A percentile compares a stretch with the other conserved stretches of the same genome.
Conservation (phyloP, 1,284 basidiomycete genomes). For the Fomes fomentarius region DNA sequence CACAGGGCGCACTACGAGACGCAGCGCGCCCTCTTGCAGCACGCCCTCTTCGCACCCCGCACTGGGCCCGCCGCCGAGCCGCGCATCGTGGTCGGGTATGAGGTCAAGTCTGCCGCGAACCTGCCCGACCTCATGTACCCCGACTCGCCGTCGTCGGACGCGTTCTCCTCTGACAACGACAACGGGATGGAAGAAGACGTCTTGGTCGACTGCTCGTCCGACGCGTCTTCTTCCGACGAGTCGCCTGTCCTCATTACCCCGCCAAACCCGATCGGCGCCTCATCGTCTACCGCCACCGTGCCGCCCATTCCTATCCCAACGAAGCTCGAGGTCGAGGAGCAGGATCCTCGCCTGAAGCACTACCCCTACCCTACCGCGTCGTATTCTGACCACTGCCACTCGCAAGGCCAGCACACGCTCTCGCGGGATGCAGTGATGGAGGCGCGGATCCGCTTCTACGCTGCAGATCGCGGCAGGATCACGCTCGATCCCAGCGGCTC, state of each 20-base stretch:
- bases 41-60: constrained; percentile 3
- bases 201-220: neutral
- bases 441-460: constrained; percentile 14
- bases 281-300: neutral
- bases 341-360: neutral
- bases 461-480: constrained; percentile 11
- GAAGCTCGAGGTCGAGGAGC: neutral
- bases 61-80: constrained; percentile 3
- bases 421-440: neutral
- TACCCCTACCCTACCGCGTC: constrained; percentile 1
- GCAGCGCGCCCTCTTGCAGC: neutral
- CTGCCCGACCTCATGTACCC: constrained; percentile 21
- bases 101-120: neutral
- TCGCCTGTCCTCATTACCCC: constrained; percentile 14
- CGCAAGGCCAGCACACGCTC: neutral
- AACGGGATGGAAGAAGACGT: neutral
- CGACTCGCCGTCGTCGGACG: constrained; percentile 5
- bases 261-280: neutral
- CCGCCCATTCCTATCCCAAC: neutral
- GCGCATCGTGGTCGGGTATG: constrained; percentile 8
- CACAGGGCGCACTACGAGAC: neutral
- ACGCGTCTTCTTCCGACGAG: neutral
- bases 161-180: neutral
- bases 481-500: constrained; percentile 2
- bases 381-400: neutral